Evolutionary conservation across 768 basidiomycete species (phyloP), one percentile per base, ranked within the genome.

Genomic region (Auricularia sp.): DNA sequence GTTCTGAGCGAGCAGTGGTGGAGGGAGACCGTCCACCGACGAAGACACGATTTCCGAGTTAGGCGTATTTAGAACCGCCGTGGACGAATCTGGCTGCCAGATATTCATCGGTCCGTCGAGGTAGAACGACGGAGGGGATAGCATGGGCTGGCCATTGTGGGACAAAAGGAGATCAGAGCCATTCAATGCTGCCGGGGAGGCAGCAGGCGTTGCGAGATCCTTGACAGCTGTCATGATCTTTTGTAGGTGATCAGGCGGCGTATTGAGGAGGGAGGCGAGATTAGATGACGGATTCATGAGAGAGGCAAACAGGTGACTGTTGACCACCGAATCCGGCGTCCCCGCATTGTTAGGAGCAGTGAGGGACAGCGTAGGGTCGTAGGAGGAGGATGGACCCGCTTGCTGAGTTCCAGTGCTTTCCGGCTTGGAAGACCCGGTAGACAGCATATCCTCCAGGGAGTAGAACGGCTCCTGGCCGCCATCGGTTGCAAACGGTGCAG

Each of bases 341-440:
- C 65, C 34, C 11, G 37, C 13, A 13, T 24, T 47, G 62, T 35
- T 62, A 63, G 56, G 35, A 67, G 45, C 47, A 67, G 61, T n/a
- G 64, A 68, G 47, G 6, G 47, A 51, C 14, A 51, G 8, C 47
- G 47, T 18, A 6, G 47, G 44, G 64, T 67, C 62, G 69, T 67
- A 56, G 69, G 71, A 24, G 58, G 63, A 0, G 71, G 68, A 39
- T 73, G 68, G 1, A 72, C 71, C 58, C 73, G 71, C 68, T 73
- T 89, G 74, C 66, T 87, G 85, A 62, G 88, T 78, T 69, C 11
- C 47, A 51, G 14, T 13, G 47, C 21, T 87, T 29, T 29, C 29
- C 29, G 29, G 29, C 29, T 29, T 29, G 29, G 29, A 29, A 29
- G 29, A 29, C 29, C 29, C 29, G 29, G 58, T 82, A 78, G 42